Percentiles rank a stretch among this genome's conserved stretches.
Evolutionary conservation across 2,329 filamentous ascomycete species (phyloP).

Genomic region (Aspergillus pseudoglaucus): DNA sequence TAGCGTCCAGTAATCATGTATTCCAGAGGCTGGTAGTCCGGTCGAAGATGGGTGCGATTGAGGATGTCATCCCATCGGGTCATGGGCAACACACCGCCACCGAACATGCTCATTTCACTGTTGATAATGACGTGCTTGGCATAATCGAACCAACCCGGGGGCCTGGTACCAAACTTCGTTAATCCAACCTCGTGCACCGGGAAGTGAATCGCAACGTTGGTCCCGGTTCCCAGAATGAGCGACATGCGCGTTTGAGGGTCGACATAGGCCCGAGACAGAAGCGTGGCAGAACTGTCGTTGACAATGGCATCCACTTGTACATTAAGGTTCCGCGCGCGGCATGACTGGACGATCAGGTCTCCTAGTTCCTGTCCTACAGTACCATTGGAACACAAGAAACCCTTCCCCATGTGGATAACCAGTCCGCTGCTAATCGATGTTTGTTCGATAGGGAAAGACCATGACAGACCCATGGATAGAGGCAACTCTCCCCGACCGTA

Average conservation of each 20-base stretch:
- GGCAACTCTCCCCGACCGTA: slow-evolving; percentile 32
- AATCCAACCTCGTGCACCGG: slow-evolving; percentile 49
- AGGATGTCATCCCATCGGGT: slow-evolving; percentile 58
- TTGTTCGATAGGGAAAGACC: slow-evolving; percentile 62
- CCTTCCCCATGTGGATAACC: slow-evolving; percentile 59
- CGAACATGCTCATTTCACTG: slow-evolving; percentile 62
- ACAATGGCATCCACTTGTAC: slow-evolving; percentile 57
- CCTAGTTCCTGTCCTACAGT: slow-evolving; percentile 55
- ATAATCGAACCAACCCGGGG: slow-evolving; percentile 49
- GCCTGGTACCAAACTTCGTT: slow-evolving; percentile 51
- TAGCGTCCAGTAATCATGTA: slow-evolving; percentile 60
- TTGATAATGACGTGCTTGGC: slow-evolving; percentile 60
- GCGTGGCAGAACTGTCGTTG: slow-evolving; percentile 57
- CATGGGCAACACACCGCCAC: slow-evolving; percentile 49
- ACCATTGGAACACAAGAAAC: slow-evolving; percentile 55
- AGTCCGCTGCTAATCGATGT: slow-evolving; percentile 53
- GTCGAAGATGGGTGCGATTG: slow-evolving; percentile 50
- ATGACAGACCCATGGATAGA: slow-evolving; percentile 56
- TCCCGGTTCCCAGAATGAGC: slow-evolving; percentile 59
- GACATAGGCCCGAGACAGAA: slow-evolving; percentile 57
- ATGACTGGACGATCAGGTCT: slow-evolving; percentile 54
- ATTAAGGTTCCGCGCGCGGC: slow-evolving; percentile 47
- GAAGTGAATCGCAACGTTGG: slow-evolving; percentile 58
- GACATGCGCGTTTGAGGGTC: slow-evolving; percentile 57
- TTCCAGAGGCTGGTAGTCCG: slow-evolving; percentile 60